Base-by-base conservation (phyloP, 331 rosid species). In the Quercus lobata region DNA sequence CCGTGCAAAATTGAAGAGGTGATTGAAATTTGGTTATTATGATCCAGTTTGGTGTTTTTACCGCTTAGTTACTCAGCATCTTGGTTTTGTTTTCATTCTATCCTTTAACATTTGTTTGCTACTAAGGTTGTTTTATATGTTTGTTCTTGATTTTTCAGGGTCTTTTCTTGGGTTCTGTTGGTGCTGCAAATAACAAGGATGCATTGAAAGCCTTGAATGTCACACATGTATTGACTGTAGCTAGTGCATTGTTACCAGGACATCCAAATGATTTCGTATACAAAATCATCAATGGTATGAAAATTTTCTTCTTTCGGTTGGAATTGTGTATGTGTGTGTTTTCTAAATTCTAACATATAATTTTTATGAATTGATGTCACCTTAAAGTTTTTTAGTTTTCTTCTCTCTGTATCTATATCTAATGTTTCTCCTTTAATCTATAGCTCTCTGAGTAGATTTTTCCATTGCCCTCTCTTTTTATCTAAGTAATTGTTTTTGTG, bases 1-100 rank as follows among this genome's bases (percentile, higher is more conserved):
- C 97, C 99, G 25, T 78, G 81, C 83, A 52, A 89, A 90, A 88
- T 95, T 30, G 93, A 88, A 56, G 90, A 95, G 97, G 97, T 90
- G 68, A 37, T 69, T 29, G 52, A 27, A 46, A 32, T 75, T 15
- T 35, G 30, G 30, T 57, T 74, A 41, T 34, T 6, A 55, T 14
- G 9, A 58, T 74, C 73, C 21, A 54, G 69, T 65, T 75, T 65
- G 15, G 15, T 69, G 29, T 27, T 34, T 44, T 37, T 75, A 52
- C 53, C 63, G 16, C 57, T 27, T 25, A 32, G 41, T 55, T n/a
- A 62, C 34, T 4, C 5, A 6, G 22, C 19, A 32, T 35, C 29
- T 29, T 7, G 25, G 19, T 30, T 68, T 63, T 52, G 34, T 68
- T 78, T 76, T 52, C 41, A 44, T 80, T 21, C 9, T 71, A 58